phyloP scores from a whole-genome alignment of 2,329 filamentous ascomycete species.

The Colletotrichum falcatum region DNA sequence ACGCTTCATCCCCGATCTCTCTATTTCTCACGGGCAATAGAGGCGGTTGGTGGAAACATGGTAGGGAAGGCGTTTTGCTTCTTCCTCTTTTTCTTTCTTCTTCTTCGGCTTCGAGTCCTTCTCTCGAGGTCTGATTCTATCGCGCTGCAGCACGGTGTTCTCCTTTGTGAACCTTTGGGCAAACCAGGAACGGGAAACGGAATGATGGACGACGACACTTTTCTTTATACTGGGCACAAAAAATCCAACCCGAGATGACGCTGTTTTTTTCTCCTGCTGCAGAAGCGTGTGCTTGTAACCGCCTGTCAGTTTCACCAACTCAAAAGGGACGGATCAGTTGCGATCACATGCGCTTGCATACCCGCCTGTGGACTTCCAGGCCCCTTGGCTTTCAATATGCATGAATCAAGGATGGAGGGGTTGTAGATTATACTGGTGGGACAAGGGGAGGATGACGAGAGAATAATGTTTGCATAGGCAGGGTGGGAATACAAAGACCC shows the following conservation, averaged over 20 bases:
- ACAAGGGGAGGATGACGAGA: constrained; percentile 22
- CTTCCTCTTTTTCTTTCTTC: neutral
- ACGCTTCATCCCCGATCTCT: constrained; percentile 29
- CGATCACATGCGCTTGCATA: neutral
- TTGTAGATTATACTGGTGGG: constrained; percentile 25
- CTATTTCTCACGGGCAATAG: constrained; percentile 25
- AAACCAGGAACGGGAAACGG: constrained; percentile 30
- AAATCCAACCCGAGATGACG: constrained; percentile 27
- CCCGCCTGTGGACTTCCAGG: neutral
- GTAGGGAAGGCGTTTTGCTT: constrained; percentile 18
- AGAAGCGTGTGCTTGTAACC: constrained; percentile 1
- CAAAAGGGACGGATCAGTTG: too few species aligned
- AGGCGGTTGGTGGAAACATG: constrained; percentile 30
- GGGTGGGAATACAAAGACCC: constrained; percentile 23
- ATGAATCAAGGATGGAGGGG: neutral
- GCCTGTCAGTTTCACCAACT: neutral
- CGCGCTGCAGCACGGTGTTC: constrained; percentile 34
- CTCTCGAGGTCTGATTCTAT: neutral
- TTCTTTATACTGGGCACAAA: constrained; percentile 29
- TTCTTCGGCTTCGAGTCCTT: neutral
- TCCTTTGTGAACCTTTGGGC: constrained; percentile 19
- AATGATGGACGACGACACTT: constrained; percentile 32
- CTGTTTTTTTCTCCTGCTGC: constrained; percentile 8
- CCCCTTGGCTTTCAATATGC: neutral
- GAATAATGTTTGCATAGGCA: constrained; percentile 33